Conservation (phyloP, 352 stramenopile species). For the Globisporangium lucens region DNA sequence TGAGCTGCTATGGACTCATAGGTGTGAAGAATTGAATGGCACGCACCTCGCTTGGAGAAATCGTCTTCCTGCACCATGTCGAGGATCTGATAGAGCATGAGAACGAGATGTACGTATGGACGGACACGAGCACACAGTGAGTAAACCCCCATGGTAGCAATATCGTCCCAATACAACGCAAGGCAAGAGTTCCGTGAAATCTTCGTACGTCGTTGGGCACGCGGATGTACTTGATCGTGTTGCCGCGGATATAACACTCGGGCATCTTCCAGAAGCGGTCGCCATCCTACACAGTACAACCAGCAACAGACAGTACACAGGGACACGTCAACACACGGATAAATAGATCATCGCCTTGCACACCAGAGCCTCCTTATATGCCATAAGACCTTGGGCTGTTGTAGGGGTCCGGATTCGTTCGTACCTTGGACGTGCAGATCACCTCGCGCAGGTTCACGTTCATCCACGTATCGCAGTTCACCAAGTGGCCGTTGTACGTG, state of each 20-base stretch:
- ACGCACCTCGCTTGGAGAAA: constrained; percentile 69
- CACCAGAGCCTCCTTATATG: no score
- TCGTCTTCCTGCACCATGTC: constrained; percentile 96
- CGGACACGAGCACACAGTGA: neutral
- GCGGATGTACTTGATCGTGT: constrained; percentile 98
- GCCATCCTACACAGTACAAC: constrained; percentile 75
- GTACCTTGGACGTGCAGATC: constrained; percentile 96
- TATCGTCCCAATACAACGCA: neutral
- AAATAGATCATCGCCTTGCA: neutral
- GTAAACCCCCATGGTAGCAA: neutral
- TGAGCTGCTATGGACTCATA: no score
- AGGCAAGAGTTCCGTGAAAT: neutral
- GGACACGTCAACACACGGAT: neutral
- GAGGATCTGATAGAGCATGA: constrained; percentile 56
- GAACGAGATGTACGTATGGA: neutral
- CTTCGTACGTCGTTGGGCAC: constrained; percentile 92
- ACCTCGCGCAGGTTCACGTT: constrained; percentile 99
- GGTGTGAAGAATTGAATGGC: neutral
- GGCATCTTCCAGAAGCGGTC: constrained; percentile 98
- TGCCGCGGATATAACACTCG: constrained; percentile 98
- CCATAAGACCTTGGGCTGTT: neutral
- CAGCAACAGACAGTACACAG: neutral
- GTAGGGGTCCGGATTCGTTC: neutral
- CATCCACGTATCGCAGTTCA: constrained; percentile 99
- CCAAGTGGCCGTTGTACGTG: constrained; percentile 97